Evolutionary conservation across 176 grass and related monocot genomes (phyloP), one percentile per base, ranked within the genome.

Genomic region (Cenchrus purpureus): DNA sequence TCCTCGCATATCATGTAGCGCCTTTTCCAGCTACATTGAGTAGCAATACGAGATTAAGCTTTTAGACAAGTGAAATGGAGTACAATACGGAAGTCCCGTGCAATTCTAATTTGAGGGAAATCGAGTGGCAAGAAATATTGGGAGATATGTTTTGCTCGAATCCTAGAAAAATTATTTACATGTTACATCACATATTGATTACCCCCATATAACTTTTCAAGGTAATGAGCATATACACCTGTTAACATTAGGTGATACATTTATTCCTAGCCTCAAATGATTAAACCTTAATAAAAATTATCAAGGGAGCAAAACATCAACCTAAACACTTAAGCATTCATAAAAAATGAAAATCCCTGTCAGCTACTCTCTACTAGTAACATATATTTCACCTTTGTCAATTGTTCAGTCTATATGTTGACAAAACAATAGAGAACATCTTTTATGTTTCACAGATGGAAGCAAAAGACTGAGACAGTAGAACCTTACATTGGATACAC

Each of bases 21-120:
- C 91, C 17, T 90, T 99, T 86, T 99, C 97, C 77, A 99, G 92
- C 97, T 99, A 86, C 51, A 89, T 82, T 74, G 68, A 90, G 51
- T 31, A 74, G n/a, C 54, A 90, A 71, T 72, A 84, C 17, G 51
- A 82, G 69, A 65, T 82, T 73, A 56, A 62, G 64, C 20, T 73
- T 14, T 14, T 68, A 53, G n/a, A 82, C 46, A 9, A 71, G 8
- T 45, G 64, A 50, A 78, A 14, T 0, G 45, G 40, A 83, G 49
- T 44, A 56, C 8, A 74, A 57, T 45, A 22, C 42, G 19, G 57
- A 42, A 25, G 49, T 25, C 32, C 53, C 8, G 59, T 17, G 10
- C 25, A 46, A 46, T 62, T 50, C 48, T 56, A 29, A 22, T 25
- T 40, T 12, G 52, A 34, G 7, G 10, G 15, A 49, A 50, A 22